Evolutionary conservation across 805 yeast genomes (phyloP).

Genomic region (Isabelozyma gotoi): DNA sequence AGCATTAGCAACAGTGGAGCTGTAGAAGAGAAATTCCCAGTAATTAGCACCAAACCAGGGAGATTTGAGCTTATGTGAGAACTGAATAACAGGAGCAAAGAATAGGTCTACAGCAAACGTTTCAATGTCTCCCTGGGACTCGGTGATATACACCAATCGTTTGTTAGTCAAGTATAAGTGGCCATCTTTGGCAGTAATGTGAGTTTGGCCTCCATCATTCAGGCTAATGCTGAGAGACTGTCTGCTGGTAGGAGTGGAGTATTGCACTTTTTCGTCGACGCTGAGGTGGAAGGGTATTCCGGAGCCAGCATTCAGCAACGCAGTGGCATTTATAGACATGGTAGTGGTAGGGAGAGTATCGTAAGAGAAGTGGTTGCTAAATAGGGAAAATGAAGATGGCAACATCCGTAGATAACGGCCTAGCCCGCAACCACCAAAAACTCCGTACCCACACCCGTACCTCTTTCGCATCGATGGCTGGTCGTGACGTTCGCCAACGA

Average conservation of each 20-base stretch:
- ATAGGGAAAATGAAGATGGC: too few species aligned
- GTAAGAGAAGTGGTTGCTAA: background rate
- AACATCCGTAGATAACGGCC: background rate
- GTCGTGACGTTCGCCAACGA: too few species aligned
- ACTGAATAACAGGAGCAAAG: slow-evolving; percentile 25
- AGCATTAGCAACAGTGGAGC: slow-evolving; percentile 29
- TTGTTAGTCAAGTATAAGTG: slow-evolving; percentile 40
- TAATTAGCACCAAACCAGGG: slow-evolving; percentile 58
- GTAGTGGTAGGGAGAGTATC: background rate
- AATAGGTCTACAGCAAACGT: slow-evolving; percentile 38
- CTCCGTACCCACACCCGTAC: too few species aligned
- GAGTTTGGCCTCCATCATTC: slow-evolving; percentile 6
- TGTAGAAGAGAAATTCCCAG: slow-evolving; percentile 43
- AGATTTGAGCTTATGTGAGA: slow-evolving; percentile 40
- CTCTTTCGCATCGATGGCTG: too few species aligned
- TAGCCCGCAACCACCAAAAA: too few species aligned
- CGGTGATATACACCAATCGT: slow-evolving; percentile 39
- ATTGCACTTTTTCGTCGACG: background rate
- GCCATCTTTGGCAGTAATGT: slow-evolving; percentile 38
- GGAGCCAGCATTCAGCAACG: background rate
- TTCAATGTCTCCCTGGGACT: slow-evolving; percentile 40
- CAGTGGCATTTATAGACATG: slow-evolving; percentile 1
- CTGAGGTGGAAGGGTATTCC: background rate
- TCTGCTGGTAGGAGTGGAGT: slow-evolving; percentile 14
- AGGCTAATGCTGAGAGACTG: slow-evolving; percentile 28